Base-by-base conservation (phyloP, 768 basidiomycete species). In the Hebeloma cylindrosporum region DNA sequence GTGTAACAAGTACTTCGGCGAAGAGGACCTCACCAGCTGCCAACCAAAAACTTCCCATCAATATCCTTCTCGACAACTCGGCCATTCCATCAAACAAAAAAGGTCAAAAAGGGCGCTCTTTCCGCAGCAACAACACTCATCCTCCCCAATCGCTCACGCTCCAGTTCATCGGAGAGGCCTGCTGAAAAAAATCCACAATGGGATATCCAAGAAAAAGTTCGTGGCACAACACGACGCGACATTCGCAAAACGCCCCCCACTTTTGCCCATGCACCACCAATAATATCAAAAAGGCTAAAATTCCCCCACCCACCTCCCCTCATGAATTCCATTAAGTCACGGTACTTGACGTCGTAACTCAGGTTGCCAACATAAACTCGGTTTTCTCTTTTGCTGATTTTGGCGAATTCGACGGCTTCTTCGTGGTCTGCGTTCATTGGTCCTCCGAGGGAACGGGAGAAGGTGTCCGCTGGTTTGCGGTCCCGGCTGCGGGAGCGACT, bases 11-110 rank as follows among this genome's bases (percentile, higher is more conserved):
- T 58, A 99, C 93, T 84, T 99, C 95, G 80, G 95, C 90, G 83
- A 99, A 99, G 69, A 95, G 85, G 65, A 97, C 94, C 78, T 94
- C 93, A 79, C 95, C 95, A 83, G 92, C 95, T 95, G 85, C 81
- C 79, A 78, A 83, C 74, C 83, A 80, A 88, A 85, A 89, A 79
- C 83, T 84, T n/a, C 85, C 86, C 84, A 88, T 89, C 84, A 90
- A 90, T 88, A 85, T 87, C 85, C 85, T 85, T 83, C 31, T 79
- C 72, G 52, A 70, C 80, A 73, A 76, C 79, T 86, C 80, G 56
- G 61, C 72, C 73, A 69, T 61, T 71, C 73, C 72, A 66, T 60
- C 69, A 72, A 63, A 64, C 64, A 68, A 71, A 60, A 52, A 47
- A 41, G 34, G 61, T 50, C 56, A 60, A 68, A 69, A 67, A 66